Evolutionary conservation across 345 rosid genomes (phyloP), one percentile per base, ranked within the genome.

Genomic region (Dipteronia dyeriana): DNA sequence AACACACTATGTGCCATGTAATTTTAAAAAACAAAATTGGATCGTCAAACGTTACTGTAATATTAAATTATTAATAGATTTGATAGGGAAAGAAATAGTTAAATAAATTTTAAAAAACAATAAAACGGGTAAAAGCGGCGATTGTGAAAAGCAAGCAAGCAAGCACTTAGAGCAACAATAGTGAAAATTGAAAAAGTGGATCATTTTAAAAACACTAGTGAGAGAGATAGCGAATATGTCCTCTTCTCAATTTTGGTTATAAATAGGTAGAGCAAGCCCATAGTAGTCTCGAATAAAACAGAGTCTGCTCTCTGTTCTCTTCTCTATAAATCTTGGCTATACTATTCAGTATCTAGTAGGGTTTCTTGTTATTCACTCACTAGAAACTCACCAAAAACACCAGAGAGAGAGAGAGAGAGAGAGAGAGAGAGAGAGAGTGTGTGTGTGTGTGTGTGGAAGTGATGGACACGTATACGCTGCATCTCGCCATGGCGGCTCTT

Each of bases 401-500:
- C n/a, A n/a, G n/a, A n/a, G n/a, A n/a, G n/a, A n/a, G n/a, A 14
- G 6, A 14, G 62, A n/a, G 3, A 7, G 25, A 9, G 25, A 56
- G 34, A 31, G 34, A 31, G 34, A 14, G 19, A 14, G 25, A 57
- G 3, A n/a, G 11, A 9, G 23, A 56, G 34, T 1, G 34, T 1
- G 20, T 19, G 20, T 56, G 5, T 16, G 22, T 16, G 23, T 57
- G 7, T 5, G 26, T 59, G 5, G 2, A 43, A 23, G 16, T 8
- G 73, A 94, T 97, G 99, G 98, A 97, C n/a, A 68, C 92, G 7
- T 87, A 90, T 80, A 54, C 94, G 68, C 67, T 88, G 70, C 97
- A 94, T 79, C 88, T 97, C 19, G 98, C 98, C 81, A 89, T 94
- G 84, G 98, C 99, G 87, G 98, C 99, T 78, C 90, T 97, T 26